Conservation (phyloP, 2,329 filamentous ascomycete species). For the Mollisia scopiformis region DNA sequence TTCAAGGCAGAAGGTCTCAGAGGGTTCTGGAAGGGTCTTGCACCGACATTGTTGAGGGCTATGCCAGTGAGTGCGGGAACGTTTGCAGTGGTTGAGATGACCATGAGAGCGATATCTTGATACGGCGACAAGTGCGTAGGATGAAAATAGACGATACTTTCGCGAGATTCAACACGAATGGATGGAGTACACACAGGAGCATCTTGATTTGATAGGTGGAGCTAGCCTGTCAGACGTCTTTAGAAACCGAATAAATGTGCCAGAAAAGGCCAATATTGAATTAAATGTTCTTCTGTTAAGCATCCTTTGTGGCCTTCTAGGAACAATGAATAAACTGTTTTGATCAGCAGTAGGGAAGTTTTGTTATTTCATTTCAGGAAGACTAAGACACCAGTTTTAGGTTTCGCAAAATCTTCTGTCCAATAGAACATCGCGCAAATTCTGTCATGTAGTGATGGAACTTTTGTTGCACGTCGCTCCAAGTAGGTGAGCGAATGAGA, state of each 20-base stretch:
- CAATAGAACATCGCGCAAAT: too few relatives aligned
- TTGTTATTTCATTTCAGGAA: too few relatives aligned
- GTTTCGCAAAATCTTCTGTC: too few relatives aligned
- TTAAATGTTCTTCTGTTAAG: too few relatives aligned
- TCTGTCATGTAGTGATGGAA: too few relatives aligned
- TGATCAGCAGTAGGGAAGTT: too few relatives aligned
- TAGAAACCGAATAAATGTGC: background rate
- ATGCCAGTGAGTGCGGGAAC: constrained; percentile 99
- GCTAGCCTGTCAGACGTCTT: too few relatives aligned
- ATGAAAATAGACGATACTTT: background rate
- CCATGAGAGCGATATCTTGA: constrained; percentile 62
- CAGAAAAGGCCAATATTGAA: background rate
- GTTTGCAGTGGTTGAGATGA: constrained; percentile 80
- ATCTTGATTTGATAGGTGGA: too few relatives aligned
- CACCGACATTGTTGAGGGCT: constrained; percentile 85
- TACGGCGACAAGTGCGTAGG: background rate
- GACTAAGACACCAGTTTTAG: too few relatives aligned
- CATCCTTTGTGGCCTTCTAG: too few relatives aligned
- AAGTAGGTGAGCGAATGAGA: background rate
- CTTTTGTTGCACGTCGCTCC: background rate
- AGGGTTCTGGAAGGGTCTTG: constrained; percentile 95
- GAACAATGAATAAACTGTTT: too few relatives aligned
- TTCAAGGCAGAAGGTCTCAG: constrained; percentile 74
- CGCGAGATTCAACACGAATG: background rate
- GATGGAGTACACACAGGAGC: background rate